These are phyloP conservation scores for Lactarius akahatsu DNA, from an alignment of 768 basidiomycete genomes.

Conservation along the genomic window DNA sequence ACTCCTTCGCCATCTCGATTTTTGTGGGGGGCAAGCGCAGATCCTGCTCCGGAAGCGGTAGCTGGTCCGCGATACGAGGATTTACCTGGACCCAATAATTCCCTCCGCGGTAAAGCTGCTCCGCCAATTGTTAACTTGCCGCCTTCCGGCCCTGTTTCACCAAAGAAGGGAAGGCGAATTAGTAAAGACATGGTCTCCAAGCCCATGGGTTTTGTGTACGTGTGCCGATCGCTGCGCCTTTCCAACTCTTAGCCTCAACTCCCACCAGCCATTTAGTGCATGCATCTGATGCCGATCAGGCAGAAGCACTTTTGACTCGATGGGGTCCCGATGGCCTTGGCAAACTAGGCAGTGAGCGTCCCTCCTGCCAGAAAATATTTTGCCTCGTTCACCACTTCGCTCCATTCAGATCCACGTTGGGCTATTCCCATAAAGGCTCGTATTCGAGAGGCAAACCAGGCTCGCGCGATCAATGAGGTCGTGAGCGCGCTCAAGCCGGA, in stretches of 20 bases:
- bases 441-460: conserved; percentile 64
- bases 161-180: conserved; percentile 61
- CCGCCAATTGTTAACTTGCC: conserved; percentile 36
- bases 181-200: conserved; percentile 88
- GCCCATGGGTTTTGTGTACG: conserved; percentile 83
- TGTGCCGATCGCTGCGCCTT: conserved; percentile 32
- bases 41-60: conserved; percentile 41
- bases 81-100: conserved; percentile 38
- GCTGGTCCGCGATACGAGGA: conserved; percentile 74
- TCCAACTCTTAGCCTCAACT: conserved; percentile 28
- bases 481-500: conserved; percentile 67
- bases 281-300: conserved; percentile 87
- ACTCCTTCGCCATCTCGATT: conserved; percentile 62
- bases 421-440: conserved; percentile 83
- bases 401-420: conserved; percentile 75
- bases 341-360: conserved; percentile 74
- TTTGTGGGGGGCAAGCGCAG: conserved; percentile 47
- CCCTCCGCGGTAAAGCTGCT: conserved; percentile 31
- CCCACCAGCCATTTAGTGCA: conserved; percentile 77
- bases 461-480: conserved; percentile 73
- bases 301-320: conserved; percentile 79
- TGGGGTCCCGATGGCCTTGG: conserved; percentile 90
- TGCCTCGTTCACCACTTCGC: conserved; percentile 24
- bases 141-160: conserved; percentile 33
- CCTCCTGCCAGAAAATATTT: conserved; percentile 21